phyloP scores from a whole-genome alignment of 2,329 filamentous ascomycete species.

The Colletotrichum paranaense region DNA sequence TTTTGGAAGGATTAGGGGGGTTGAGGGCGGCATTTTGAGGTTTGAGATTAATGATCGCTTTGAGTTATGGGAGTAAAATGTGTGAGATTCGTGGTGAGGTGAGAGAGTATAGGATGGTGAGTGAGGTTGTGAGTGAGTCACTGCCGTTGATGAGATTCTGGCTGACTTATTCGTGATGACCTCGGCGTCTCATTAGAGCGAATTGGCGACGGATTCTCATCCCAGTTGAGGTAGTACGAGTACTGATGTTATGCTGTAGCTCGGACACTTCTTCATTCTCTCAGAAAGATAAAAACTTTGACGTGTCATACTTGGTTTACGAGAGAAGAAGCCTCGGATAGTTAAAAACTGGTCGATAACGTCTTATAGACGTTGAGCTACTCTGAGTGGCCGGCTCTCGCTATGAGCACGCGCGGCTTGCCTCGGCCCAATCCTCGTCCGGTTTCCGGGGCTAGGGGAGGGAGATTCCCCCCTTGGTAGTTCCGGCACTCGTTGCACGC shows the following conservation, averaged over 20 bases:
- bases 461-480: too few species aligned
- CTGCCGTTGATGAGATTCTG: neutral
- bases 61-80: neutral
- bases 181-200: neutral
- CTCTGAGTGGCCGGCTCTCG: neutral
- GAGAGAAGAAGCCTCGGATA: too few species aligned
- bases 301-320: too few species aligned
- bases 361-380: rapidly evolving
- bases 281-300: too few species aligned
- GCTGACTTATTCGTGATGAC: neutral
- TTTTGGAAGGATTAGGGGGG: slow-evolving; percentile 9
- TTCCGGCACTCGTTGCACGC: neutral
- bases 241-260: too few species aligned
- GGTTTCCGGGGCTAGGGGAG: slow-evolving; percentile 6
- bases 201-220: neutral
- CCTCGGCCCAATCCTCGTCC: slow-evolving; percentile 22
- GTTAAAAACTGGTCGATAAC: too few species aligned
- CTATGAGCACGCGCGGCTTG: neutral
- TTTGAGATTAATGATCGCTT: neutral
- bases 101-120: too few species aligned
- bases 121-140: neutral
- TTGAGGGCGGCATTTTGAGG: neutral
- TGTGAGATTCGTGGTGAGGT: too few species aligned
- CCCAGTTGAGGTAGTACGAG: too few species aligned
- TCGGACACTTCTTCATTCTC: too few species aligned